Conservation (phyloP, 306 rosid species). For the Erythrophleum fordii region DNA sequence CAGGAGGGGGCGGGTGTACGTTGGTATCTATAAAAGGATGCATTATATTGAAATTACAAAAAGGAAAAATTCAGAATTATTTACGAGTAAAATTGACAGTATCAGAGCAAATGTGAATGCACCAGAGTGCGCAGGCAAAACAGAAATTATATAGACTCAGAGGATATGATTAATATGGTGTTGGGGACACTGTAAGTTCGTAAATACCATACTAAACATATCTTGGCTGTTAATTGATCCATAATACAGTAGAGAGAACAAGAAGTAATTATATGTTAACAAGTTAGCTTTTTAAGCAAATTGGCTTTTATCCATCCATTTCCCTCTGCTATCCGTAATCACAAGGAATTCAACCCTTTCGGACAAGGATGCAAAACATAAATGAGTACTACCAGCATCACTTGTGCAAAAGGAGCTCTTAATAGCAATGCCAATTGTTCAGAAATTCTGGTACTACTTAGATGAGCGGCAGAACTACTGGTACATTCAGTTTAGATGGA, state of each 20-base stretch:
- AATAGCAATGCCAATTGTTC: background rate
- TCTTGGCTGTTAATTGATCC: background rate
- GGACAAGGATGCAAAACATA: background rate
- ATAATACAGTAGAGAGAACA: background rate
- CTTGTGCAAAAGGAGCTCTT: background rate
- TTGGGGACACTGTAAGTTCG: background rate
- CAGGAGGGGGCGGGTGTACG: background rate
- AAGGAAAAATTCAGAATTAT: background rate
- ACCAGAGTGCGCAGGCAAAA: background rate
- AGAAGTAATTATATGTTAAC: background rate
- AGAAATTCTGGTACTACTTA: background rate
- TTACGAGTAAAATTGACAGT: background rate
- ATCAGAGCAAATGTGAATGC: background rate
- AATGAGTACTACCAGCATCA: background rate
- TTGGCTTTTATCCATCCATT: background rate
- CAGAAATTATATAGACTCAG: background rate
- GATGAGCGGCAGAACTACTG: background rate
- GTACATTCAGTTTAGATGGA: background rate
- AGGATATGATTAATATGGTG: background rate
- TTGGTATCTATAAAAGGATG: background rate
- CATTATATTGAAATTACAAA: background rate
- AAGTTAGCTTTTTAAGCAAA: constrained; percentile 16
- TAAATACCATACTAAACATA: too few species aligned
- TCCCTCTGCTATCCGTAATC: background rate
- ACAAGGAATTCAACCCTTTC: background rate